Evolutionary conservation across 2,329 filamentous ascomycete genomes (phyloP).

Genomic region (Cadophora malorum): DNA sequence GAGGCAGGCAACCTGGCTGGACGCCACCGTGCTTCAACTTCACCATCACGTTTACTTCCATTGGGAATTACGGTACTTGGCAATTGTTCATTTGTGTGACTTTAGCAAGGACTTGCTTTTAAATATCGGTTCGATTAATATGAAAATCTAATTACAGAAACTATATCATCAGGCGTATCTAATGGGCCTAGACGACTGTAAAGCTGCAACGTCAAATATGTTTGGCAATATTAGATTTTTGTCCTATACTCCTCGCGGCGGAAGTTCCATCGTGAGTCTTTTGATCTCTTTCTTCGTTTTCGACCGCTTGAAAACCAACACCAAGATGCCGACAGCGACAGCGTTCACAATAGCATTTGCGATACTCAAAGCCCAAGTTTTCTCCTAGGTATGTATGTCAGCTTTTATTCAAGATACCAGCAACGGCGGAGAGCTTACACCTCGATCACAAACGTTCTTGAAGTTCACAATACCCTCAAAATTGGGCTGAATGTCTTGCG

Average conservation of each 20-base stretch:
- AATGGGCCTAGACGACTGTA: not conserved
- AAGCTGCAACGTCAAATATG: not conserved
- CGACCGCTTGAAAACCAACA: conserved; percentile 2
- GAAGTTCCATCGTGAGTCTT: not conserved
- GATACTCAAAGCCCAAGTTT: conserved; percentile 14
- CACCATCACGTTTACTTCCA: no score
- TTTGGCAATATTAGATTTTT: not conserved
- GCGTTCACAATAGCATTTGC: conserved; percentile 14
- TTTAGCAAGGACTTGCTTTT: no score
- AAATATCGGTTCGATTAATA: no score
- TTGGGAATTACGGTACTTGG: no score
- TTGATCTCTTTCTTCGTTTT: conserved; percentile 18
- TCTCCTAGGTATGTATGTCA: not conserved
- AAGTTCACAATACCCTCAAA: conserved; percentile 37
- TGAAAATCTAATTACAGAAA: no score
- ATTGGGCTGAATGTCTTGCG: conserved; percentile 33
- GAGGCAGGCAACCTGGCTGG: no score
- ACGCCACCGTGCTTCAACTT: no score
- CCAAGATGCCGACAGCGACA: not conserved
- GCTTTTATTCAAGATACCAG: not conserved
- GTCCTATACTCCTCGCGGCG: not conserved
- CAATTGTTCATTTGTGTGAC: no score
- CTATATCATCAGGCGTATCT: no score
- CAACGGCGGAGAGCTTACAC: conserved; percentile 22
- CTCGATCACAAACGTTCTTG: conserved; percentile 31